Evolutionary conservation across 192 early-diverging fungal genomes (phyloP).

Genomic region (Podila clonocystis): DNA sequence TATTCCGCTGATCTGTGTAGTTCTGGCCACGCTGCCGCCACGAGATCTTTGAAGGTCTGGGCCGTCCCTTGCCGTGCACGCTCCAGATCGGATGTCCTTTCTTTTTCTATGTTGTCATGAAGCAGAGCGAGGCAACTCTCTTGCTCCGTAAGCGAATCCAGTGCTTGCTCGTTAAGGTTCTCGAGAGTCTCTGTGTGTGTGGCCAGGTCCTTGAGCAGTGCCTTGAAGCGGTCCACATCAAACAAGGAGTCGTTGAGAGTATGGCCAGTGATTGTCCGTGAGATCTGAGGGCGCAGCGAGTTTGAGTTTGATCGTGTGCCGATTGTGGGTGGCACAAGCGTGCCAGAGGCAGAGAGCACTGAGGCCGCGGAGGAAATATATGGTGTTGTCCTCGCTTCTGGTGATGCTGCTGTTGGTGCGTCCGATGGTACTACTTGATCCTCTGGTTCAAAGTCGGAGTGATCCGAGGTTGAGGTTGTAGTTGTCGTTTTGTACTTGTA

Average conservation of each 20-base stretch:
- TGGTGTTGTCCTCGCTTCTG: background rate
- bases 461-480: background rate
- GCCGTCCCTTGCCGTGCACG: constrained; percentile 12
- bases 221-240: constrained; percentile 15
- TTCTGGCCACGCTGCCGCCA: constrained; percentile 23
- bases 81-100: constrained; percentile 17
- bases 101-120: constrained; percentile 5
- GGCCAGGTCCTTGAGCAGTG: constrained; percentile 15
- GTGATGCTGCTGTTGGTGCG: background rate
- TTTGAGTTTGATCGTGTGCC: background rate
- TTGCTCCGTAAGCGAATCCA: constrained; percentile 23
- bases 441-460: background rate
- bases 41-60: constrained; percentile 17
- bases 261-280: background rate
- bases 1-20: background rate
- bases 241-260: background rate
- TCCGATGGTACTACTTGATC: background rate
- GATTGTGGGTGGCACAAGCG: constrained; percentile 7
- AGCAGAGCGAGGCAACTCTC: constrained; percentile 1
- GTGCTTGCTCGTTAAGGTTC: constrained; percentile 22
- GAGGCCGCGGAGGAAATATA: constrained; percentile 1
- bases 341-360: constrained; percentile 21
- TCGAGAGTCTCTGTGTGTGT: constrained; percentile 21
- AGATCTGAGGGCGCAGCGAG: background rate
- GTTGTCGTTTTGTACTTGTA: background rate